These are phyloP conservation scores for Mortierella sp. DNA, from an alignment of 371 early-diverging fungal genomes.

Conservation along the genomic window DNA sequence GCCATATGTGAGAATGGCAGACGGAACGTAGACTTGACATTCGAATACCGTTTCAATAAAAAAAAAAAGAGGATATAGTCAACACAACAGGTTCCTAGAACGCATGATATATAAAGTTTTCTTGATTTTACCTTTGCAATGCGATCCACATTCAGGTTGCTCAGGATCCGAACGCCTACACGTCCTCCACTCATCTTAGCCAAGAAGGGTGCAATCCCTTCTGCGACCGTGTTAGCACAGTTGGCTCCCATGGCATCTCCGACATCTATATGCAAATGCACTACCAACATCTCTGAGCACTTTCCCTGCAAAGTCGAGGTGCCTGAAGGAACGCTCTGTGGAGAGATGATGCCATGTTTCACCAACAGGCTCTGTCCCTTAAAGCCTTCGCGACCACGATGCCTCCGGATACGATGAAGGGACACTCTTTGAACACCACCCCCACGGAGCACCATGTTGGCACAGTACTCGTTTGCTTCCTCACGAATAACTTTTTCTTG, in stretches of 20 bases:
- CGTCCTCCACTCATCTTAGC: constrained; percentile 62
- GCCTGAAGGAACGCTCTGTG: constrained; percentile 14
- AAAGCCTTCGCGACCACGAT: constrained; percentile 19
- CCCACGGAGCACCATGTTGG: constrained; percentile 69
- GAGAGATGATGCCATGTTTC: constrained; percentile 38
- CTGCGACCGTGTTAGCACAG: constrained; percentile 72
- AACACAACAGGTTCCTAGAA: too few species aligned
- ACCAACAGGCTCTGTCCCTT: constrained; percentile 43
- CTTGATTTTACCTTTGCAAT: constrained; percentile 60
- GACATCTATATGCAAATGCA: constrained; percentile 75
- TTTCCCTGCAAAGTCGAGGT: constrained; percentile 7
- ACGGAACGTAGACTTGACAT: constrained; percentile 62
- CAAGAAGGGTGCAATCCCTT: constrained; percentile 66
- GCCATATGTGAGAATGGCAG: constrained; percentile 65
- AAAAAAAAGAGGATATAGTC: too few species aligned
- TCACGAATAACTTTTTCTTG: constrained; percentile 50
- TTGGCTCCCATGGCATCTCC: constrained; percentile 83
- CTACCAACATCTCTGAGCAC: constrained; percentile 66
- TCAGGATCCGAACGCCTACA: constrained; percentile 69
- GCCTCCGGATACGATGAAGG: constrained; percentile 57
- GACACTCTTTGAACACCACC: constrained; percentile 71
- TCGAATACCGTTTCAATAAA: background rate
- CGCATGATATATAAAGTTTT: too few species aligned
- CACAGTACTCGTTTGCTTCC: constrained; percentile 68
- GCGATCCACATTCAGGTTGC: constrained; percentile 70